phyloP scores from a whole-genome alignment of 257 asterid genomes.

The Ehretia macrophylla region DNA sequence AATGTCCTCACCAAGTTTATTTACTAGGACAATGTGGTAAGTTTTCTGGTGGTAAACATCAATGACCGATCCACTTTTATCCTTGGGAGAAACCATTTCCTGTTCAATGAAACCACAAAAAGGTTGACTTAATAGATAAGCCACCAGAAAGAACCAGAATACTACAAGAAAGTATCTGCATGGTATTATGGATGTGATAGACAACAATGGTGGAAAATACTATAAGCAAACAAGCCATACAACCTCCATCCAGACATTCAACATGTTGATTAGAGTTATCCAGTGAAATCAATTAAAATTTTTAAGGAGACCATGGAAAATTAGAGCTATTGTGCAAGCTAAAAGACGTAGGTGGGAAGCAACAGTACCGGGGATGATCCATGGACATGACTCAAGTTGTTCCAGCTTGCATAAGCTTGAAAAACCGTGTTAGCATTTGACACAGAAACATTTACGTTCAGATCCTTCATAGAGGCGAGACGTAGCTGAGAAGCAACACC shows the following conservation, averaged over 20 bases:
- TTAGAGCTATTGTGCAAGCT: neutral
- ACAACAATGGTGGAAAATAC: too few species aligned
- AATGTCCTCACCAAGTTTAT: slow-evolving; percentile 87
- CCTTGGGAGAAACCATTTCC: slow-evolving; percentile 49
- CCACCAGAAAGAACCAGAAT: too few species aligned
- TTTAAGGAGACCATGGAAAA: too few species aligned
- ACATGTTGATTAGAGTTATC: too few species aligned
- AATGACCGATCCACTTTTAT: slow-evolving; percentile 48
- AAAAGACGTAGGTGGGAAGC: slow-evolving; percentile 3
- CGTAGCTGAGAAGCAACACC: slow-evolving; percentile 86
- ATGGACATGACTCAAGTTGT: slow-evolving; percentile 53
- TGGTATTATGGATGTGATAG: too few species aligned
- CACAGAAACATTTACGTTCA: slow-evolving; percentile 76
- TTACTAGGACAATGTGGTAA: slow-evolving; percentile 71
- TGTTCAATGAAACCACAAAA: slow-evolving; percentile 33
- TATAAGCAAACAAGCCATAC: too few species aligned
- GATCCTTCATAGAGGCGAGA: slow-evolving; percentile 64
- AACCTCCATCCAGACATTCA: too few species aligned
- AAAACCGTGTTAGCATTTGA: slow-evolving; percentile 83
- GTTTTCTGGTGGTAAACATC: slow-evolving; percentile 69
- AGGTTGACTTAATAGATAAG: neutral
- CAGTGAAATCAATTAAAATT: too few species aligned
- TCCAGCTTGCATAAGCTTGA: slow-evolving; percentile 99
- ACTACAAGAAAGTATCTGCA: neutral
- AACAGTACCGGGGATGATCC: slow-evolving; percentile 49